These are phyloP conservation scores for Begonia loranthoides DNA, from an alignment of 306 rosid species.

Conservation along the genomic window DNA sequence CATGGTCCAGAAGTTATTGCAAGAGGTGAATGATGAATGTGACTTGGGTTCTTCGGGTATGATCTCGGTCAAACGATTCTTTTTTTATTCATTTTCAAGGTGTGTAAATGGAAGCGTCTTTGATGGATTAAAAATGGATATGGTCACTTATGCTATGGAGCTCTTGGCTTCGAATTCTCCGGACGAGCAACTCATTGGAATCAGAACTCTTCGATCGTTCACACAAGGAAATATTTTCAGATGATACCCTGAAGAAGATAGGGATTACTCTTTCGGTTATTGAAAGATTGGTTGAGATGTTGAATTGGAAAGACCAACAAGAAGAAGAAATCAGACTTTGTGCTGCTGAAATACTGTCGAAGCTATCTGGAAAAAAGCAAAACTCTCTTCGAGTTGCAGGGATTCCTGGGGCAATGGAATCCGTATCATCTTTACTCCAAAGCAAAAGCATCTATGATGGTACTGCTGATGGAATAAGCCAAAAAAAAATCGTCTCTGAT, in stretches of 20 bases:
- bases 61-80: slow-evolving; percentile 61
- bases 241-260: slow-evolving; percentile 79
- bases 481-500: not conserved
- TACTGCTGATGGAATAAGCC: slow-evolving; percentile 43
- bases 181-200: slow-evolving; percentile 87
- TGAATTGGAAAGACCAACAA: slow-evolving; percentile 76
- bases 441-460: slow-evolving; percentile 33
- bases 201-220: slow-evolving; percentile 55
- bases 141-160: slow-evolving; percentile 73
- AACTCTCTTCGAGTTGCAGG: slow-evolving; percentile 78
- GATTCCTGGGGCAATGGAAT: slow-evolving; percentile 89
- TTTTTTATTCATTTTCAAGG: slow-evolving; percentile 83
- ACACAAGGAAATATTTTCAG: slow-evolving; percentile 33
- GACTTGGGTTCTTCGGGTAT: slow-evolving; percentile 57
- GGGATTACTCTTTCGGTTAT: slow-evolving; percentile 52
- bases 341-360: slow-evolving; percentile 70
- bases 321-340: slow-evolving; percentile 73
- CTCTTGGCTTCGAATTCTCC: slow-evolving; percentile 65
- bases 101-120: slow-evolving; percentile 79
- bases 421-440: slow-evolving; percentile 75
- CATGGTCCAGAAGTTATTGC: slow-evolving; percentile 43
- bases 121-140: slow-evolving; percentile 94
- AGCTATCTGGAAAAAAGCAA: slow-evolving; percentile 76
- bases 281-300: slow-evolving; percentile 83
- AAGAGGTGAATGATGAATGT: slow-evolving; percentile 59